phyloP scores from a whole-genome alignment of 225 moss, liverwort and hornwort species.

The Bryoerythrophyllum caledonicum region DNA sequence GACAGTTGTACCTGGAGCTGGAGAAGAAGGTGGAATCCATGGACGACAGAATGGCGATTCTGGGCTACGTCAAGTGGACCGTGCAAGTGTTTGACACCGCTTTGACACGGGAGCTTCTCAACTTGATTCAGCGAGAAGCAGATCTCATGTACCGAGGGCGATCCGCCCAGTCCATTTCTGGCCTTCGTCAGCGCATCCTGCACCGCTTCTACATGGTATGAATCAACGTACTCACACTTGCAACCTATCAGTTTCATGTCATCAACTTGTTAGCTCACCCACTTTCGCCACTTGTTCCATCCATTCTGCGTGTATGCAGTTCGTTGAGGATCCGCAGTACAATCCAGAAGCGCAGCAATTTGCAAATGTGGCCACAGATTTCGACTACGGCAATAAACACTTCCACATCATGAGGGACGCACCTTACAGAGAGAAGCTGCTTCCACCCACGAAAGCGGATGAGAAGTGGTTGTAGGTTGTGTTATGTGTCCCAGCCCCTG shows the following conservation, averaged over 20 bases:
- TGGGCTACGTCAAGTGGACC: slow-evolving; percentile 96
- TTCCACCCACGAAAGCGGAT: slow-evolving; percentile 19
- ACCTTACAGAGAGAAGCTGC: slow-evolving; percentile 30
- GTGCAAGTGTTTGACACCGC: slow-evolving; percentile 71
- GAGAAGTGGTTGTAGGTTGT: background rate
- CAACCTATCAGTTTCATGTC: background rate
- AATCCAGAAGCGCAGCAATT: slow-evolving; percentile 51
- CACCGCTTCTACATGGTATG: slow-evolving; percentile 76
- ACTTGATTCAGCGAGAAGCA: slow-evolving; percentile 86
- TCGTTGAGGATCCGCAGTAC: slow-evolving; percentile 43
- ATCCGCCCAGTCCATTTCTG: slow-evolving; percentile 61
- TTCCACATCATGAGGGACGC: slow-evolving; percentile 47
- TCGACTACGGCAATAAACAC: slow-evolving; percentile 51
- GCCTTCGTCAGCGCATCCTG: slow-evolving; percentile 70
- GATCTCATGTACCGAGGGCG: slow-evolving; percentile 92
- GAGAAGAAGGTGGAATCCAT: slow-evolving; percentile 69
- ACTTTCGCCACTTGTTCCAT: too few relatives aligned
- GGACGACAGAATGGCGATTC: slow-evolving; percentile 86
- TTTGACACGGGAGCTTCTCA: slow-evolving; percentile 77
- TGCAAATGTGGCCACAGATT: slow-evolving; percentile 43
- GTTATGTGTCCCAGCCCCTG: background rate
- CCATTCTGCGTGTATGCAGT: slow-evolving; percentile 21
- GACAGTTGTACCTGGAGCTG: slow-evolving; percentile 75
- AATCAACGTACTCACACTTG: background rate
- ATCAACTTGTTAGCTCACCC: too few relatives aligned